Base-by-base conservation (phyloP, 1,284 basidiomycete genomes). In the Leccinum pachyderme region DNA sequence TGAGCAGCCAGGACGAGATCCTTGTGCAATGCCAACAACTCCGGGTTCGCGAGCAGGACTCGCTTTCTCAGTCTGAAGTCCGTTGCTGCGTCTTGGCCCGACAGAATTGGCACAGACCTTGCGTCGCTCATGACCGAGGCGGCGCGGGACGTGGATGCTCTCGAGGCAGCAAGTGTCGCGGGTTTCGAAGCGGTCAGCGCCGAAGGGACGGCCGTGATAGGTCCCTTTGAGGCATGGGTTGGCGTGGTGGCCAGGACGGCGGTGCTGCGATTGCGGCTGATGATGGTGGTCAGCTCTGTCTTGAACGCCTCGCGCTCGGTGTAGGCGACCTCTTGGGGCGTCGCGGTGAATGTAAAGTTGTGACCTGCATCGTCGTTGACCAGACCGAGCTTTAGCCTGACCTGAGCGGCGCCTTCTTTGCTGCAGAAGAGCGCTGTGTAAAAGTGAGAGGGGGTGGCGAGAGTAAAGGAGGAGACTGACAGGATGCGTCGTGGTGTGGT, bases 1-100 rank as follows among this genome's bases (percentile, higher is more conserved):
- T 93, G 89, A 27, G 86, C 87, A 8, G 79, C 80, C 68, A 93
- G 83, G 35, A 97, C 95, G 55, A 98, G 81, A 54, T 95, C 91
- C 35, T 84, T 82, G 70, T 97, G 93, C 48, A 98, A 75, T 15
- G 81, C 71, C 28, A 86, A 85, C 51, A 97, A 78, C 52, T 91
- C 88, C 1, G 89, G 80, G 59, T 88, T 85, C 65, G 82, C 82
- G 61, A 91, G 69, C 35, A 97, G 78, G 2, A 98, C 89, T 56
- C 84, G 83, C 73, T 91, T 91, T 56, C 92, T 81, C 33, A 93
- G 73, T 49, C 81, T 79, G 65, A 87, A 89, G 60, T 89, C 87
- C 27, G 74, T 78, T 18, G 81, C 77, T 2, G 84, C 77, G 60
- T 87, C 86, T 58, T 71, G 78, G 43, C 79, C 80, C 2, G 78